These are phyloP conservation scores for Balansia obtecta DNA, from an alignment of 2,329 filamentous ascomycete species.

Conservation along the genomic window DNA sequence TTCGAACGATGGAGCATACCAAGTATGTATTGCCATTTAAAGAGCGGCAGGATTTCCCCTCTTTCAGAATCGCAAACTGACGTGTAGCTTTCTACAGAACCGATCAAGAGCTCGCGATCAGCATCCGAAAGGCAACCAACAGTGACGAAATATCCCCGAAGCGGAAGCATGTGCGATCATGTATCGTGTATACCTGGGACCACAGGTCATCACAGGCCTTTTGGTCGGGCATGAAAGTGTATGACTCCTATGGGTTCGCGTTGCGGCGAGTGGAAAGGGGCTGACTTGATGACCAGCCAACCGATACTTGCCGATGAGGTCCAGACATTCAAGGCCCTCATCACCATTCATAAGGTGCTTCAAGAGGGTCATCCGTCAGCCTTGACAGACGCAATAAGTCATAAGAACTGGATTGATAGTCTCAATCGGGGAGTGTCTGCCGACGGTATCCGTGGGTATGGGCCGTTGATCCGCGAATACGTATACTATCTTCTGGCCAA, in stretches of 20 bases:
- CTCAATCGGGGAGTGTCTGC: slow-evolving; percentile 71
- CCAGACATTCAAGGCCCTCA: slow-evolving; percentile 96
- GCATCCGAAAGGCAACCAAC: slow-evolving; percentile 59
- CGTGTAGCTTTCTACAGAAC: slow-evolving; percentile 31
- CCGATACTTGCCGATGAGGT: slow-evolving; percentile 97
- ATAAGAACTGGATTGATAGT: slow-evolving; percentile 86
- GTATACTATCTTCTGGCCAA: slow-evolving; percentile 92
- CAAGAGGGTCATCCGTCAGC: slow-evolving; percentile 90
- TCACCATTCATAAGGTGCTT: slow-evolving; percentile 93
- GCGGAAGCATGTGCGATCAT: slow-evolving; percentile 91
- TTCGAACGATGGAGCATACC: slow-evolving; percentile 23
- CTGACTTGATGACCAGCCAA: slow-evolving; percentile 43
- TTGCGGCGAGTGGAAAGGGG: not conserved
- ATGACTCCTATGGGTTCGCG: slow-evolving; percentile 26
- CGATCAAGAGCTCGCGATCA: slow-evolving; percentile 56
- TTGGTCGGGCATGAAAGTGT: slow-evolving; percentile 98
- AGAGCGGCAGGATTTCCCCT: not conserved
- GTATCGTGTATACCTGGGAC: slow-evolving; percentile 98
- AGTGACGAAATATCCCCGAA: slow-evolving; percentile 56
- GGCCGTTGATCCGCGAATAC: slow-evolving; percentile 88
- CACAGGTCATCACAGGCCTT: slow-evolving; percentile 92
- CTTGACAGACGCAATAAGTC: slow-evolving; percentile 76
- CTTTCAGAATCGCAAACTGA: not conserved
- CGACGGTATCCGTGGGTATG: slow-evolving; percentile 82
- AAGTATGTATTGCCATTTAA: slow-evolving; percentile 16